These are phyloP conservation scores for Cytospora paraplurivora DNA, from an alignment of 2,329 filamentous ascomycete genomes.

Conservation along the genomic window DNA sequence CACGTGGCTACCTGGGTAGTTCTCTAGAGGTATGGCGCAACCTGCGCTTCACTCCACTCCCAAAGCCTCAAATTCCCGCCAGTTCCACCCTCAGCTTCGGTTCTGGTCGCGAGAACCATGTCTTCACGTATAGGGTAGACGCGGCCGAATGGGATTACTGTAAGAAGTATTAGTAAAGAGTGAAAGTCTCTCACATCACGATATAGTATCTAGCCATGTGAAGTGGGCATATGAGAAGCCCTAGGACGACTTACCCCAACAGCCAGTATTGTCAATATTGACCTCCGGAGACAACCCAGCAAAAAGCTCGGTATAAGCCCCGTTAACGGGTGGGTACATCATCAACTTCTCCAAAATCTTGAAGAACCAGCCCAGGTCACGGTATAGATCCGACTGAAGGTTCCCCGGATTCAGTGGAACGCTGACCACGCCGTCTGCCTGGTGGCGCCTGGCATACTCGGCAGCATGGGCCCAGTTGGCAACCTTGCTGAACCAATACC, in stretches of 20 bases:
- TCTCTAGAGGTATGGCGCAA: constrained; percentile 32
- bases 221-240: background rate
- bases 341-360: constrained; percentile 19
- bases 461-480: constrained; percentile 32
- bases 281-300: constrained; percentile 42
- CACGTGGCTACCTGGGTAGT: no score
- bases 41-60: constrained; percentile 45
- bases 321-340: constrained; percentile 33
- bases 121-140: constrained; percentile 39
- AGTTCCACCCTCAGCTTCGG: constrained; percentile 42
- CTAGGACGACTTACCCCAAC: constrained; percentile 30
- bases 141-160: constrained; percentile 44
- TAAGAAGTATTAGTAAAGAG: background rate
- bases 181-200: no score
- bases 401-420: constrained; percentile 36
- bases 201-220: no score
- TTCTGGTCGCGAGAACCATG: constrained; percentile 35
- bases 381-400: constrained; percentile 33
- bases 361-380: constrained; percentile 19
- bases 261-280: constrained; percentile 34
- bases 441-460: constrained; percentile 34
- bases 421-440: constrained; percentile 33
- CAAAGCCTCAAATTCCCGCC: constrained; percentile 43
- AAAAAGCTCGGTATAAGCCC: constrained; percentile 45
- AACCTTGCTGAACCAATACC: constrained; percentile 37